Conservation (phyloP, 2,329 filamentous ascomycete genomes). For the Atkinsonella texensis region DNA sequence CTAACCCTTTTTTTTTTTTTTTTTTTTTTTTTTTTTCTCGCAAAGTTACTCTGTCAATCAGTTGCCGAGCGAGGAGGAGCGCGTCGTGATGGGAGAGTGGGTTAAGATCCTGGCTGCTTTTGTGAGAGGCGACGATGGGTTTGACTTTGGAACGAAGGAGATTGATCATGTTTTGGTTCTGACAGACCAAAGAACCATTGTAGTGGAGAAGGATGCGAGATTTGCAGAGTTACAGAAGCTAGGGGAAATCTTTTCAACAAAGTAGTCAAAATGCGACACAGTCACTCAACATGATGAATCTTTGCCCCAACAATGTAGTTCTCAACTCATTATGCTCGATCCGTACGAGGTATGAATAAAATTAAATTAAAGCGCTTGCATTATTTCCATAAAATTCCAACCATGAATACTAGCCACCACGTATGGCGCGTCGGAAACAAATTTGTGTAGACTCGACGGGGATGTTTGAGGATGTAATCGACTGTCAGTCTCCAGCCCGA, state of each 20-base stretch:
- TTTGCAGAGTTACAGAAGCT: constrained; percentile 21
- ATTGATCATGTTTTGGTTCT: constrained; percentile 24
- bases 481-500: constrained; percentile 35
- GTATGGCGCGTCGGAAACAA: constrained; percentile 52
- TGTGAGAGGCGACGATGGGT: constrained; percentile 18
- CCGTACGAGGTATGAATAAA: too few relatives aligned
- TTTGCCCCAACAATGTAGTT: background rate
- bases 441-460: constrained; percentile 47
- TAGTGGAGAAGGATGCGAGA: constrained; percentile 21
- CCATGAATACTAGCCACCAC: constrained; percentile 49
- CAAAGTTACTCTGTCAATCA: constrained; percentile 27
- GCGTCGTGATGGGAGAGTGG: constrained; percentile 25
- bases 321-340: too few relatives aligned
- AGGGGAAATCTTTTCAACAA: constrained; percentile 13
- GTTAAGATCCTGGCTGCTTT: constrained; percentile 25
- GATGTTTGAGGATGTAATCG: constrained; percentile 42
- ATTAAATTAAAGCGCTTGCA: too few relatives aligned
- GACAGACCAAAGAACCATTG: constrained; percentile 20
- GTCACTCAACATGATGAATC: background rate
- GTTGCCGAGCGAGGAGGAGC: constrained; percentile 22
- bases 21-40: background rate
- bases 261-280: background rate
- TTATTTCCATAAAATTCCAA: too few relatives aligned
- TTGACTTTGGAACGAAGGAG: constrained; percentile 20
- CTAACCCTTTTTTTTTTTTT: background rate